Percentiles rank a stretch among this genome's conserved stretches.
Conservation (phyloP, 257 asterid species). For the Capsicum baccatum region DNA sequence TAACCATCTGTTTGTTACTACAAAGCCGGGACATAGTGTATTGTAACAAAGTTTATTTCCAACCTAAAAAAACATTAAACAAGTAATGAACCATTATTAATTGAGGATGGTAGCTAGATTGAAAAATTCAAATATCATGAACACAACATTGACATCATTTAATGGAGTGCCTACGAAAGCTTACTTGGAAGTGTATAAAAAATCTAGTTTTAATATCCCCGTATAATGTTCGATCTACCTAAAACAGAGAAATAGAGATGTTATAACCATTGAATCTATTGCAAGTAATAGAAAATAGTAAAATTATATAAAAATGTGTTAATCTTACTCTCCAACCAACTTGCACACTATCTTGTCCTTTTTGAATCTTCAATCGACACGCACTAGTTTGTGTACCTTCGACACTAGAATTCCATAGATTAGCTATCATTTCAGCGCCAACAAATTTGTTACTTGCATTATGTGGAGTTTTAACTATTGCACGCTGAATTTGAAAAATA, state of each 20-base stretch:
- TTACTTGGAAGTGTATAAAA: neutral
- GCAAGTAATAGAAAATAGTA: neutral
- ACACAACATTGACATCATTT: neutral
- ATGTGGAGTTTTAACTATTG: neutral
- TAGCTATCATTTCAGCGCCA: neutral
- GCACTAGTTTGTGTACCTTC: neutral
- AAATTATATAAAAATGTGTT: neutral
- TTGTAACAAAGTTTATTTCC: neutral
- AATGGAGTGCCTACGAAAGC: neutral
- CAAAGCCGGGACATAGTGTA: neutral
- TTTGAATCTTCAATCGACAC: no score
- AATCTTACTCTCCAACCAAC: neutral
- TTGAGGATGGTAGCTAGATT: no score
- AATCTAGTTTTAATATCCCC: neutral
- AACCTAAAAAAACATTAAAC: neutral
- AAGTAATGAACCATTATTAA: no score
- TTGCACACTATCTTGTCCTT: neutral
- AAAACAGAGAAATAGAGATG: neutral
- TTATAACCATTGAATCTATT: neutral
- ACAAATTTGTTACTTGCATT: neutral
- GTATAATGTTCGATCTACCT: neutral
- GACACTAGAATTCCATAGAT: neutral
- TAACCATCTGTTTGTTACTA: neutral
- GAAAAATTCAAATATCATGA: no score
- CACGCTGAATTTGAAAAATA: neutral